phyloP scores from a whole-genome alignment of 495 filamentous ascomycete genomes.

The Annulohypoxylon moriforme region DNA sequence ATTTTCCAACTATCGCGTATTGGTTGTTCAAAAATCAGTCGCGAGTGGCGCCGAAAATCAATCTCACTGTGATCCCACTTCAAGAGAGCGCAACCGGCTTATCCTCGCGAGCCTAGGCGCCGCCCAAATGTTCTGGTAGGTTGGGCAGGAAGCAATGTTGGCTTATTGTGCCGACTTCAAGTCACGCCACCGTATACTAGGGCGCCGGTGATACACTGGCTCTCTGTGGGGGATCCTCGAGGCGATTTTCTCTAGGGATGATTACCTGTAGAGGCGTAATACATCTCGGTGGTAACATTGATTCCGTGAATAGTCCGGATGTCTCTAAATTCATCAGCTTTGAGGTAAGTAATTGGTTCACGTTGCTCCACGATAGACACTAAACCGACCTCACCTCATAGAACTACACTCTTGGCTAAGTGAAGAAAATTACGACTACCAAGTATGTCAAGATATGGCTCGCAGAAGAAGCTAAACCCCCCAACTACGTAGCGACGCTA shows the following conservation, averaged over 20 bases:
- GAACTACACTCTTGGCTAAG: slow-evolving; percentile 2
- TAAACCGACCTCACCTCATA: slow-evolving; percentile 20
- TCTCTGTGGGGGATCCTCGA: slow-evolving; percentile 3
- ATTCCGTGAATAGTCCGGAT: slow-evolving; percentile 13
- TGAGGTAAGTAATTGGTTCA: slow-evolving; percentile 19
- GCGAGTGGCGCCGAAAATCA: slow-evolving; percentile 17
- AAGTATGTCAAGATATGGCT: slow-evolving; percentile 25
- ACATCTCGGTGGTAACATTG: slow-evolving; percentile 16
- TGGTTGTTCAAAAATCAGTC: background rate
- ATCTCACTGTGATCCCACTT: slow-evolving; percentile 7
- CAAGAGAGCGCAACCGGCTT: background rate
- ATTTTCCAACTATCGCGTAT: slow-evolving; percentile 3
- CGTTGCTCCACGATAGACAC: slow-evolving; percentile 5
- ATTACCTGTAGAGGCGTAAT: background rate
- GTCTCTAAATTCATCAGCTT: background rate
- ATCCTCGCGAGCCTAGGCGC: slow-evolving; percentile 9
- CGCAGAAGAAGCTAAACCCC: slow-evolving; percentile 6
- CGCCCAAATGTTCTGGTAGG: background rate
- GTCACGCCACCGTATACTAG: slow-evolving; percentile 16
- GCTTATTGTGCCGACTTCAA: background rate
- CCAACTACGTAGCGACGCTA: slow-evolving; percentile 29
- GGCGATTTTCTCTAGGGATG: background rate
- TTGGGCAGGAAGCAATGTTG: slow-evolving; percentile 7
- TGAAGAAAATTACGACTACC: slow-evolving; percentile 25
- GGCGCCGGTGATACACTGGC: background rate